These are phyloP conservation scores for Diaporthe velutina DNA, from an alignment of 2,329 filamentous ascomycete species.

Conservation along the genomic window DNA sequence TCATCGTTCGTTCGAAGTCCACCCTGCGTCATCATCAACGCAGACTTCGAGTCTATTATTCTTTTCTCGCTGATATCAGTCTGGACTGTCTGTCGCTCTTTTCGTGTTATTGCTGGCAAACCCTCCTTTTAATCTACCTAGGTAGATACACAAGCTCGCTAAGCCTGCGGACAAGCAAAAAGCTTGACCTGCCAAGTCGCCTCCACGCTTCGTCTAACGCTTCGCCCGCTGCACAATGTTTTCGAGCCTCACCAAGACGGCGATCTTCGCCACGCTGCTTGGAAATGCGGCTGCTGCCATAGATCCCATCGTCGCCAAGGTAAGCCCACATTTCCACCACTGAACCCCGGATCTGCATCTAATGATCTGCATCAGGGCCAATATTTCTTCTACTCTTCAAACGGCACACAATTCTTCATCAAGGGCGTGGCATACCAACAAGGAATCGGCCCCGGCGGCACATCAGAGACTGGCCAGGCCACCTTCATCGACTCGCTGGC, in stretches of 20 bases:
- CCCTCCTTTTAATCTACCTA: constrained; percentile 4
- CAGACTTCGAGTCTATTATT: constrained; percentile 8
- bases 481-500: constrained; percentile 80
- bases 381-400: constrained; percentile 84
- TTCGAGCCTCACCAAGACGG: constrained; percentile 32
- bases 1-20: constrained; percentile 8
- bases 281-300: constrained; percentile 31
- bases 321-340: neutral
- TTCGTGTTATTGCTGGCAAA: constrained; percentile 26
- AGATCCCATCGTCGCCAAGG: constrained; percentile 40
- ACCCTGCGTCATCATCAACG: constrained; percentile 22
- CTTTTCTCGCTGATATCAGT: neutral
- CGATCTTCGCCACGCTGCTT: constrained; percentile 36
- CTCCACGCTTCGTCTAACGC: neutral
- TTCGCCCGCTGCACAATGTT: neutral
- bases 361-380: constrained; percentile 71
- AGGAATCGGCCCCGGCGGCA: constrained; percentile 63
- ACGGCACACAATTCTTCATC: constrained; percentile 79
- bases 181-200: constrained; percentile 25
- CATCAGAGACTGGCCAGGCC: constrained; percentile 62
- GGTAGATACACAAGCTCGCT: constrained; percentile 70
- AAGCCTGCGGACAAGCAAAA: constrained; percentile 74
- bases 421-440: constrained; percentile 96
- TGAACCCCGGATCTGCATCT: constrained; percentile 82
- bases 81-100: constrained; percentile 26